A percentile compares a stretch with the other conserved stretches of the same genome.
phyloP scores from a whole-genome alignment of 2,329 filamentous ascomycete species.

The Cercospora sp. region DNA sequence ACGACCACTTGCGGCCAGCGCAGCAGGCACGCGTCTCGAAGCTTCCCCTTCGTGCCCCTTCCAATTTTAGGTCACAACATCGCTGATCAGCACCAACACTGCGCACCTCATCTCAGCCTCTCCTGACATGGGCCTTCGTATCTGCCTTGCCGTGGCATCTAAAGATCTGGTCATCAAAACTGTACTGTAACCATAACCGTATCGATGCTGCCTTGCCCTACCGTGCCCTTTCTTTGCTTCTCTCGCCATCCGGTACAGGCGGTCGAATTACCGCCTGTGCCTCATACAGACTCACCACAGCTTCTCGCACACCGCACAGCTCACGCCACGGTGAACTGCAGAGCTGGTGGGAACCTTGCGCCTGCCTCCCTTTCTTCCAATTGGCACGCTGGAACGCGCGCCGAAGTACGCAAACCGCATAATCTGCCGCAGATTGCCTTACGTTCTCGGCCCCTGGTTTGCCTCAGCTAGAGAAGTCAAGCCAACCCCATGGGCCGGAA shows the following conservation, averaged over 20 bases:
- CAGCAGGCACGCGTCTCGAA: constrained; percentile 4
- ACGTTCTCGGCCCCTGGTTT: background rate
- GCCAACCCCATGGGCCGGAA: background rate
- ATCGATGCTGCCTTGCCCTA: background rate
- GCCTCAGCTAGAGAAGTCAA: background rate
- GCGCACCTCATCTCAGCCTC: background rate
- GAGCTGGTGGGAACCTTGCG: background rate
- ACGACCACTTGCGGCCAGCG: background rate
- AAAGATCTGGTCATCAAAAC: background rate
- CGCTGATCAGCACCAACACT: background rate
- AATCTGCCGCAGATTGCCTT: background rate
- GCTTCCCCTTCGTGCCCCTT: background rate
- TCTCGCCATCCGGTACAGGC: background rate
- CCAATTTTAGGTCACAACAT: constrained; percentile 7
- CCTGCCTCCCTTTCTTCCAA: background rate
- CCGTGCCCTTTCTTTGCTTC: background rate
- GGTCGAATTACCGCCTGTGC: background rate
- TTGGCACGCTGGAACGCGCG: background rate
- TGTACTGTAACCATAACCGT: background rate
- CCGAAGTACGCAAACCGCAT: background rate
- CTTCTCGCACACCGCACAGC: background rate
- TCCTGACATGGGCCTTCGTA: background rate
- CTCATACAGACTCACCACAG: background rate
- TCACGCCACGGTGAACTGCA: constrained; percentile 2
- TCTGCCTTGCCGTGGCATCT: background rate